These are phyloP conservation scores for Phyllosticta ampelicida DNA, from an alignment of 2,329 filamentous ascomycete species.

Conservation along the genomic window DNA sequence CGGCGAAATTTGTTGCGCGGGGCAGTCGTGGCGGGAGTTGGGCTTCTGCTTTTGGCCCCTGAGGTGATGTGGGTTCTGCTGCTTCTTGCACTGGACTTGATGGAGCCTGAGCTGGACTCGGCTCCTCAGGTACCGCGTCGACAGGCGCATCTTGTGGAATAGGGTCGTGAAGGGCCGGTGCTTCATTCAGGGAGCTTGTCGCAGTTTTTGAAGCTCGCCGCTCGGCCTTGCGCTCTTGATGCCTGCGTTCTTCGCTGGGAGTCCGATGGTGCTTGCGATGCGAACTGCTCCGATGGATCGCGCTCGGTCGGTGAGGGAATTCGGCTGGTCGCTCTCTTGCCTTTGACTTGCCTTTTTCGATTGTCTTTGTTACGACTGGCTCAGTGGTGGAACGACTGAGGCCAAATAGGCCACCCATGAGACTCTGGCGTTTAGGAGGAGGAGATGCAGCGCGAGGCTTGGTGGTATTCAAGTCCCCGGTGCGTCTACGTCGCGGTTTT, in stretches of 20 bases:
- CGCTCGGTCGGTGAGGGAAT: not conserved
- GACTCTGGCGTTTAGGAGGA: not conserved
- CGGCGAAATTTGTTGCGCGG: not conserved
- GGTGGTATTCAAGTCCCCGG: not conserved
- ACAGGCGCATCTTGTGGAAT: not conserved
- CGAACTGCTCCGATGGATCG: not conserved
- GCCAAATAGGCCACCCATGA: not conserved
- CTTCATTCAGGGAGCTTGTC: not conserved
- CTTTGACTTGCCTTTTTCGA: no score
- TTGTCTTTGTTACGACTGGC: not conserved
- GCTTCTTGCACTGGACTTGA: not conserved
- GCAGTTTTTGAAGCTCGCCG: not conserved
- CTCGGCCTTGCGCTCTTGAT: slow-evolving; percentile 5
- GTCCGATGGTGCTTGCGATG: not conserved
- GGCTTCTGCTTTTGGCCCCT: not conserved
- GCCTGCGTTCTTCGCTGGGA: slow-evolving; percentile 1
- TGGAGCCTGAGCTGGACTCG: not conserved
- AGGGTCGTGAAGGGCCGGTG: not conserved
- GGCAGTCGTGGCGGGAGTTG: not conserved
- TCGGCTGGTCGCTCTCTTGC: not conserved
- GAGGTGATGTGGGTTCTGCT: not conserved
- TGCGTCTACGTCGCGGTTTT: slow-evolving; percentile 1
- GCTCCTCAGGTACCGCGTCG: not conserved
- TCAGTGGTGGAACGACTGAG: not conserved
- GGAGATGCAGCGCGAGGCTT: not conserved